Evolutionary conservation across 345 rosid genomes (phyloP).

Genomic region (Populus simonii): DNA sequence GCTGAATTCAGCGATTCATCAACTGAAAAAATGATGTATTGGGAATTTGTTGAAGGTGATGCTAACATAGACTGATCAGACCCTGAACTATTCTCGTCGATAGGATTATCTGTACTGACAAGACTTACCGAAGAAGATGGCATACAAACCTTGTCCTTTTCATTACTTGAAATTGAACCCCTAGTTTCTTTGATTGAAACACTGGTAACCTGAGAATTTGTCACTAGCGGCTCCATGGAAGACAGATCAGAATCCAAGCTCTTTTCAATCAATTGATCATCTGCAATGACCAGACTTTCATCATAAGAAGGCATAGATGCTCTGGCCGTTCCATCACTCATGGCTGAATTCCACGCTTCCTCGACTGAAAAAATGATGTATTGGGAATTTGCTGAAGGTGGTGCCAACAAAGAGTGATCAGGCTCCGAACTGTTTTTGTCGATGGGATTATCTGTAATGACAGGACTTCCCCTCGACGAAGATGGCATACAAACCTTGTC

Average conservation of each 20-base stretch:
- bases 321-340: not conserved
- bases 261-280: no score
- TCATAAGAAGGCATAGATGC: no score
- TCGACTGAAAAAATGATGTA: not conserved
- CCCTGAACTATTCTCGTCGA: not conserved
- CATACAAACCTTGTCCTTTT: not conserved
- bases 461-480: not conserved
- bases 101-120: not conserved
- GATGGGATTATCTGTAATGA: not conserved
- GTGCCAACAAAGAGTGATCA: not conserved
- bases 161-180: not conserved
- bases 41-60: not conserved
- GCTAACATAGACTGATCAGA: not conserved
- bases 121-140: no score
- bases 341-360: not conserved
- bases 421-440: not conserved
- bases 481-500: not conserved
- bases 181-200: not conserved
- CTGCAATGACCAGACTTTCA: no score
- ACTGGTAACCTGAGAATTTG: no score
- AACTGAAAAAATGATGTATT: not conserved
- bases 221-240: no score
- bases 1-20: not conserved
- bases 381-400: not conserved
- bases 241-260: no score